Conservation (phyloP, 2,329 filamentous ascomycete genomes). For the Paradendryphiella salina region DNA sequence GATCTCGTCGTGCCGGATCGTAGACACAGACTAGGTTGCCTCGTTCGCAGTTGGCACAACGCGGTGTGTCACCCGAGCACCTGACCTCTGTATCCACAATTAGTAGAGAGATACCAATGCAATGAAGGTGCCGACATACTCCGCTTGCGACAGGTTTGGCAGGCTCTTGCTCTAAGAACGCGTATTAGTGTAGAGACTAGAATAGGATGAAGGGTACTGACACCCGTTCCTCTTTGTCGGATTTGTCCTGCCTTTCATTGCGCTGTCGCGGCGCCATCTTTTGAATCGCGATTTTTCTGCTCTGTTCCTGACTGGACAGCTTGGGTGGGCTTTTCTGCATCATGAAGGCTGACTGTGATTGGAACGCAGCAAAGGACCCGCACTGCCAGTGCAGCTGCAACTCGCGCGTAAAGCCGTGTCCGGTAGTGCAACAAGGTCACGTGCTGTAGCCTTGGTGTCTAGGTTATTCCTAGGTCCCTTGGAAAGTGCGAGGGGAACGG, state of each 20-base stretch:
- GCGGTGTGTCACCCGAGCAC: conserved; percentile 30
- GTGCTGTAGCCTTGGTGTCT: neutral
- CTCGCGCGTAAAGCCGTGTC: neutral
- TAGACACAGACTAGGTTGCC: conserved; percentile 24
- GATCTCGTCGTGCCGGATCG: conserved; percentile 31
- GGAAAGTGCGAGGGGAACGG: neutral
- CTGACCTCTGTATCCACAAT: conserved; percentile 23
- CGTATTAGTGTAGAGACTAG: conserved; percentile 1
- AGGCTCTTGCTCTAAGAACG: conserved; percentile 22
- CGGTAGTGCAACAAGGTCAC: neutral
- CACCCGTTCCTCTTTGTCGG: conserved; percentile 27
- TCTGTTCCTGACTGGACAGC: conserved; percentile 2
- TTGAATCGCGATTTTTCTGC: conserved; percentile 22
- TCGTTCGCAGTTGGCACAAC: conserved; percentile 23
- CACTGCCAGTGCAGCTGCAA: conserved; percentile 1
- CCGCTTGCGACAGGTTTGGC: conserved; percentile 30
- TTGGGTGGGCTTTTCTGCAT: conserved; percentile 4
- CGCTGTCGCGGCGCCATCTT: conserved; percentile 13
- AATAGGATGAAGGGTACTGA: conserved; percentile 6
- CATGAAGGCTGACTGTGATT: neutral
- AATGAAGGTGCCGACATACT: conserved; percentile 12
- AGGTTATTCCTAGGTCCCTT: neutral
- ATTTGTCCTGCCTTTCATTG: conserved; percentile 3
- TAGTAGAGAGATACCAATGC: neutral
- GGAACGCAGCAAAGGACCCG: neutral